Evolutionary conservation across 2,329 filamentous ascomycete species (phyloP).

Genomic region (Fusarium multiceps): DNA sequence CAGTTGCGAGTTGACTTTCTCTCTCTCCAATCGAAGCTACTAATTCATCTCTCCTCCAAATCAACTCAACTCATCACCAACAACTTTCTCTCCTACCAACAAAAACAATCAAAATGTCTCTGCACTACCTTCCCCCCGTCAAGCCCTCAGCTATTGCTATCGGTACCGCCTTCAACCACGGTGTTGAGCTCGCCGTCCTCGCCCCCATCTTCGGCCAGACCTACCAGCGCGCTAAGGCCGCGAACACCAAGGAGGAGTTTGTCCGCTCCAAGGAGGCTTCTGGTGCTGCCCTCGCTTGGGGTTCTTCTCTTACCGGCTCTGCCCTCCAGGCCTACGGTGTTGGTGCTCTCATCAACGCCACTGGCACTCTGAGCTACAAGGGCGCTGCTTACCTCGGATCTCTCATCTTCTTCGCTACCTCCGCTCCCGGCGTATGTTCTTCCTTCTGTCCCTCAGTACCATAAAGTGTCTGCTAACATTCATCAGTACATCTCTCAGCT

Average conservation of each 20-base stretch:
- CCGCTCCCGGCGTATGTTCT: slow-evolving; percentile 80
- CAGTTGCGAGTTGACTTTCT: slow-evolving; percentile 1
- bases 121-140: slow-evolving; percentile 76
- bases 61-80: not conserved
- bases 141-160: slow-evolving; percentile 98
- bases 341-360: slow-evolving; percentile 91
- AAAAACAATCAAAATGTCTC: slow-evolving; percentile 62
- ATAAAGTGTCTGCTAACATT: slow-evolving; percentile 3
- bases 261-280: slow-evolving; percentile 91
- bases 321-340: slow-evolving; percentile 91
- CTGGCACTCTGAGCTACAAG: slow-evolving; percentile 95
- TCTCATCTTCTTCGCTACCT: slow-evolving; percentile 90
- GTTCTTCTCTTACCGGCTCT: slow-evolving; percentile 88
- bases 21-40: slow-evolving; percentile 32
- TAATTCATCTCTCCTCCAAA: slow-evolving; percentile 1
- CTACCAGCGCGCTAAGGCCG: slow-evolving; percentile 89
- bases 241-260: slow-evolving; percentile 98
- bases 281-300: slow-evolving; percentile 88
- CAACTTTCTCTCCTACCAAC: not conserved
- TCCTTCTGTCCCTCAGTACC: no score
- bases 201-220: slow-evolving; percentile 92
- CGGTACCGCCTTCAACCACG: slow-evolving; percentile 95
- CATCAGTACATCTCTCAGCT: slow-evolving; percentile 84
- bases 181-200: slow-evolving; percentile 86
- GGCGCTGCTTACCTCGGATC: slow-evolving; percentile 92